Conservation (phyloP, 1,139 yeast species). For the Candida pseudoviswanathii region DNA sequence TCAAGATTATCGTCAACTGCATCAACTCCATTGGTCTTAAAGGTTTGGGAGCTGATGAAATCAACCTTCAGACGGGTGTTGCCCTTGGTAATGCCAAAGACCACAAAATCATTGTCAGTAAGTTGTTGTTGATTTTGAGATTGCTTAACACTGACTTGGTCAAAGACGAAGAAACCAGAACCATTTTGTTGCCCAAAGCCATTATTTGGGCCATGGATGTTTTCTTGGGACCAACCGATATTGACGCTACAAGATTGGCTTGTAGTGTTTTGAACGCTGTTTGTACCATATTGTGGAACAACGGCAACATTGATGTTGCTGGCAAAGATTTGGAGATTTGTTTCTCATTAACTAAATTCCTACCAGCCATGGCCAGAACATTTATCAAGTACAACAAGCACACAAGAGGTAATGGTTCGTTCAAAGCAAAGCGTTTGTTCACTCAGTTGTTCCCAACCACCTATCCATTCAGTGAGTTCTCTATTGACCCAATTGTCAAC, state of each 20-base stretch:
- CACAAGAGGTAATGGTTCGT: conserved; percentile 52
- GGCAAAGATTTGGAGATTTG: conserved; percentile 32
- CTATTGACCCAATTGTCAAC: conserved; percentile 75
- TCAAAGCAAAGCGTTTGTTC: conserved; percentile 63
- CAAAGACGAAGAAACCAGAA: conserved; percentile 36
- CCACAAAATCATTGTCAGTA: conserved; percentile 56
- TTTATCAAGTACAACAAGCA: conserved; percentile 56
- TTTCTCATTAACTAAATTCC: conserved; percentile 50
- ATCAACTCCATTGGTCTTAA: conserved; percentile 55
- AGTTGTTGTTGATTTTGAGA: conserved; percentile 61
- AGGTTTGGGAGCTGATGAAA: conserved; percentile 53
- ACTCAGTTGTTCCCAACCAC: conserved; percentile 68
- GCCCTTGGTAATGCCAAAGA: conserved; percentile 41
- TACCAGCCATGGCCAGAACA: conserved; percentile 54
- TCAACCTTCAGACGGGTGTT: conserved; percentile 18
- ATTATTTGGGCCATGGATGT: conserved; percentile 69
- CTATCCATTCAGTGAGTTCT: conserved; percentile 64
- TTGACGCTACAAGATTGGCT: conserved; percentile 65
- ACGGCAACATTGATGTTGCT: conserved; percentile 24
- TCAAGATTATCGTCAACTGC: conserved; percentile 41
- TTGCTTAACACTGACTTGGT: conserved; percentile 53
- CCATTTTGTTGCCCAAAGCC: conserved; percentile 50
- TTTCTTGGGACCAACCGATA: conserved; percentile 52
- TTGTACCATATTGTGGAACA: conserved; percentile 41
- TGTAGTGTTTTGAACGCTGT: conserved; percentile 57